A percentile compares a stretch with the other conserved stretches of the same genome.
phyloP scores from a whole-genome alignment of 768 basidiomycete genomes.

The Lentinula sp. region DNA sequence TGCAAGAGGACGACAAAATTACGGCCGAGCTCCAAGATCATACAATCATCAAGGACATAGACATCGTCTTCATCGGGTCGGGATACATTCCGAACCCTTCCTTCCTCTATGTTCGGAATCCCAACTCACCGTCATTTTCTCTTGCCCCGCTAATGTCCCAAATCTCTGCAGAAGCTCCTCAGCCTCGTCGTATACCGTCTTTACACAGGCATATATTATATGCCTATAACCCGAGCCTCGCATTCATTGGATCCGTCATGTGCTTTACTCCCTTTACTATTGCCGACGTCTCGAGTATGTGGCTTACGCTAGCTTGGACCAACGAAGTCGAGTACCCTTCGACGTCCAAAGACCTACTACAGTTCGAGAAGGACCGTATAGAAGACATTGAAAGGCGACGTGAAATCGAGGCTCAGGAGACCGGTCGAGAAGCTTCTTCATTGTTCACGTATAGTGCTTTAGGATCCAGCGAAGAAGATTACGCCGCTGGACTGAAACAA shows the following conservation, averaged over 20 bases:
- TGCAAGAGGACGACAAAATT: slow-evolving; percentile 18
- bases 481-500: slow-evolving; percentile 25
- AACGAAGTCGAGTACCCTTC: slow-evolving; percentile 25
- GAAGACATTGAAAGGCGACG: slow-evolving; percentile 11
- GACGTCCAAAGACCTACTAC: slow-evolving; percentile 24
- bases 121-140: slow-evolving; percentile 12
- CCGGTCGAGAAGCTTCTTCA: slow-evolving; percentile 16
- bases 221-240: slow-evolving; percentile 37
- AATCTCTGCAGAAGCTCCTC: slow-evolving; percentile 12
- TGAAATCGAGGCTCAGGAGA: slow-evolving; percentile 11
- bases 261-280: slow-evolving; percentile 43
- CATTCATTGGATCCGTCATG: slow-evolving; percentile 35
- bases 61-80: slow-evolving; percentile 38
- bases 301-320: slow-evolving; percentile 38
- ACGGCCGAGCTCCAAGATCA: slow-evolving; percentile 31
- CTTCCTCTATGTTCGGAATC: slow-evolving; percentile 17
- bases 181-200: slow-evolving; percentile 33
- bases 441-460: slow-evolving; percentile 32
- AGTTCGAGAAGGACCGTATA: slow-evolving; percentile 31
- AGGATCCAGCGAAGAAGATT: slow-evolving; percentile 26
- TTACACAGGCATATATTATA: slow-evolving; percentile 42
- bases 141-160: slow-evolving; percentile 30
- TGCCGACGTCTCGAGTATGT: slow-evolving; percentile 43
- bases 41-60: slow-evolving; percentile 30
- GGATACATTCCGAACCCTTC: slow-evolving; percentile 37